Evolutionary conservation across 441 rosid genomes (phyloP).

Genomic region (Populus trichocarpa): DNA sequence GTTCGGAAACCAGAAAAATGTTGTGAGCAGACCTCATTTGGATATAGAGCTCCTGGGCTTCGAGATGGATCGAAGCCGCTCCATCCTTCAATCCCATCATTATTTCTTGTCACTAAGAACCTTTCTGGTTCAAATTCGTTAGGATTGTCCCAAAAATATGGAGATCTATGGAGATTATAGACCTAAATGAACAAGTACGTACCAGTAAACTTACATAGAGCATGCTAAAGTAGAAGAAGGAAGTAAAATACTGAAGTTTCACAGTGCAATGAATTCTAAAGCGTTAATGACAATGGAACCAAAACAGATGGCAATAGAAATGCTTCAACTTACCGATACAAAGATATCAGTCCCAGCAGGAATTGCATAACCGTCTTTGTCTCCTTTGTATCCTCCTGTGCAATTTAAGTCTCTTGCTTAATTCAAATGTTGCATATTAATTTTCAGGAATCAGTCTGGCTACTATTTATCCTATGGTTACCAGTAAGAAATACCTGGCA

Average conservation of each 20-base stretch:
- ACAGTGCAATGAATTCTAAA: neutral
- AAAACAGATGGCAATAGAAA: neutral
- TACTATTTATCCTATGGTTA: neutral
- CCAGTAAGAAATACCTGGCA: conserved; percentile 60
- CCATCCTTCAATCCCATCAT: conserved; percentile 77
- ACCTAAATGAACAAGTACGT: conserved; percentile 40
- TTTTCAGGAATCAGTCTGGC: neutral
- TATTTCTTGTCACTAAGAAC: conserved; percentile 49
- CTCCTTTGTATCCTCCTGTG: conserved; percentile 83
- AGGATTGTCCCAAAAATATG: conserved; percentile 80
- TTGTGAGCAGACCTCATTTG: conserved; percentile 60
- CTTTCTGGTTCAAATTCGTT: conserved; percentile 80
- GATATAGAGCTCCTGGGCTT: conserved; percentile 87
- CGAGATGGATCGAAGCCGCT: conserved; percentile 85
- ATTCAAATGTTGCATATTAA: neutral
- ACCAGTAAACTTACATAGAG: neutral
- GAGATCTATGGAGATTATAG: conserved; percentile 89
- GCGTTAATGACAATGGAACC: neutral
- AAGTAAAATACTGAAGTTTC: neutral
- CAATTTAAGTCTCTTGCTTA: conserved; percentile 6
- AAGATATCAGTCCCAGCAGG: conserved; percentile 90
- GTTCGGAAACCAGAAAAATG: neutral
- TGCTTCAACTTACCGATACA: conserved; percentile 58
- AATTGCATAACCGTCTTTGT: conserved; percentile 61
- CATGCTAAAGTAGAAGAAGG: neutral